Conservation (phyloP, 768 basidiomycete species). For the Tricholoma sp. region DNA sequence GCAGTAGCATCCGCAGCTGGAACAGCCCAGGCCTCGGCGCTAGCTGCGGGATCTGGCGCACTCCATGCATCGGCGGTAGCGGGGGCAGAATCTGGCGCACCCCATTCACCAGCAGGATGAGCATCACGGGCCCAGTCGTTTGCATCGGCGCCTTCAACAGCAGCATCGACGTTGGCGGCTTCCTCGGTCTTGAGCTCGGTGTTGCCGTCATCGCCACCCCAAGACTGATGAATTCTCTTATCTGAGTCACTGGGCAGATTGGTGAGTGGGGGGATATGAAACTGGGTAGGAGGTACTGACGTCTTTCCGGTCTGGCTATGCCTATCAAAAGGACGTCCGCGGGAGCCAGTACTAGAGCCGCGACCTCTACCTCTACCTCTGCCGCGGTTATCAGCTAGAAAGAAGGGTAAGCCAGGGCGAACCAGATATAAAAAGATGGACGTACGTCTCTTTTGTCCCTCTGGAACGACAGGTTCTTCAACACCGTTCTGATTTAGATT, state of each 20-base stretch:
- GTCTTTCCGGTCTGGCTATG: conserved; percentile 83
- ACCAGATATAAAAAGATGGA: conserved; percentile 4
- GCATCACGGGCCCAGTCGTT: conserved; percentile 47
- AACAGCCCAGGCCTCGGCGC: conserved; percentile 18
- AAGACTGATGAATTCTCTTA: conserved; percentile 91
- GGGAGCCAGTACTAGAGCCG: conserved; percentile 28
- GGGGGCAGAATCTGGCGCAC: conserved; percentile 21
- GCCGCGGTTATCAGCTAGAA: conserved; percentile 44
- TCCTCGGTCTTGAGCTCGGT: conserved; percentile 80
- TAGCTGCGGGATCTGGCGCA: conserved; percentile 18
- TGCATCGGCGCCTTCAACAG: conserved; percentile 36
- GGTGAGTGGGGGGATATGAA: not conserved
- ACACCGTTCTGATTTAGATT: conserved; percentile 37
- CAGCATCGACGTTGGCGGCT: conserved; percentile 68
- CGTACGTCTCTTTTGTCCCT: conserved; percentile 36
- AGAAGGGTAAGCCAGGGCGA: conserved; percentile 5
- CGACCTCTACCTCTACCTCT: conserved; percentile 45
- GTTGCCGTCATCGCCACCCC: conserved; percentile 90
- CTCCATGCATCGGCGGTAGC: conserved; percentile 31
- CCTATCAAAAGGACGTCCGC: conserved; percentile 75
- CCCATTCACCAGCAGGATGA: conserved; percentile 44
- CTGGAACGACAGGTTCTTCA: conserved; percentile 25
- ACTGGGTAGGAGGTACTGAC: conserved; percentile 37
- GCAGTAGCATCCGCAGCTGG: conserved; percentile 12
- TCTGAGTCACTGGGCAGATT: conserved; percentile 69